A percentile compares a stretch with the other conserved stretches of the same genome.
phyloP scores from a whole-genome alignment of 805 yeast genomes.

The Kodamaea leandrae region DNA sequence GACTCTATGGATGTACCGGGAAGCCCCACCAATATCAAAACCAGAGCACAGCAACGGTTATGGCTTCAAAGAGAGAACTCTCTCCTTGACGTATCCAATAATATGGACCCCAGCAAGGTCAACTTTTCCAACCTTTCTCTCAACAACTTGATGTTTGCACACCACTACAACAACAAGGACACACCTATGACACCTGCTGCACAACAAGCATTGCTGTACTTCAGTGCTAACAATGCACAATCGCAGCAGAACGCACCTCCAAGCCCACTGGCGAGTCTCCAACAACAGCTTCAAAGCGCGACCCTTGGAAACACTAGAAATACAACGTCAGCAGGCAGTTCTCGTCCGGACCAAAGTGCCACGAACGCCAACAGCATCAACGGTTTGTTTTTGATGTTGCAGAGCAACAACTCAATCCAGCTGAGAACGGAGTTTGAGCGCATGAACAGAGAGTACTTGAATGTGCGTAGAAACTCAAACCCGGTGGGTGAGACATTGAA shows the following conservation, averaged over 20 bases:
- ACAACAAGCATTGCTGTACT: slow-evolving; percentile 6
- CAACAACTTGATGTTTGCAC: slow-evolving; percentile 39
- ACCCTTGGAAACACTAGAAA: background rate
- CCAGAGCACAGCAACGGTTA: slow-evolving; percentile 78
- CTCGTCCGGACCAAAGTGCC: slow-evolving; percentile 5
- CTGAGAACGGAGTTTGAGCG: slow-evolving; percentile 76
- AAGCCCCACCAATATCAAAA: slow-evolving; percentile 34
- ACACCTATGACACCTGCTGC: slow-evolving; percentile 12
- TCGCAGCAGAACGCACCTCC: background rate
- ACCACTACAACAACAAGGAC: slow-evolving; percentile 19
- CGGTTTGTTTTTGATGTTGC: slow-evolving; percentile 29
- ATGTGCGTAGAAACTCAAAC: slow-evolving; percentile 64
- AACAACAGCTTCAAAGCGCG: slow-evolving; percentile 5
- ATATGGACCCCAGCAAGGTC: slow-evolving; percentile 26
- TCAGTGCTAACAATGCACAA: background rate
- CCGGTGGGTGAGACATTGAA: slow-evolving; percentile 66
- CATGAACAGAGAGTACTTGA: slow-evolving; percentile 69
- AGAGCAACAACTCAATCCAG: slow-evolving; percentile 48
- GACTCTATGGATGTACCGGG: slow-evolving; percentile 10
- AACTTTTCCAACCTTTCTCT: slow-evolving; percentile 40
- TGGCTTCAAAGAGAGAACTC: slow-evolving; percentile 83
- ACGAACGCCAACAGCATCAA: slow-evolving; percentile 21
- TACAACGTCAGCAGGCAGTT: background rate
- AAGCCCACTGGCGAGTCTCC: slow-evolving; percentile 2
- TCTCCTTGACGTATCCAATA: slow-evolving; percentile 53